Evolutionary conservation across 176 grass and related monocot genomes (phyloP).

Genomic region (Carex cristatella): DNA sequence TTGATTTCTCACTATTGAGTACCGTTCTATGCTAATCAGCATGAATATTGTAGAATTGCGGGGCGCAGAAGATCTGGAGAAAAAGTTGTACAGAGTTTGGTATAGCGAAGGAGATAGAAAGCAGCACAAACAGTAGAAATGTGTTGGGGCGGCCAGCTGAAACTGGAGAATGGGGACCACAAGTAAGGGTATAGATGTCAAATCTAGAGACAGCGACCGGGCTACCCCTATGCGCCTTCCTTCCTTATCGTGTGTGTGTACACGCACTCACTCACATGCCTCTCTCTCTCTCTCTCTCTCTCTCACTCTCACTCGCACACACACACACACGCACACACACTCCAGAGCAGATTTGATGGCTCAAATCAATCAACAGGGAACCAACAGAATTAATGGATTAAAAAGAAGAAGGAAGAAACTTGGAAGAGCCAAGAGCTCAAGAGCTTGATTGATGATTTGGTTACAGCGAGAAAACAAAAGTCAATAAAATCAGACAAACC

Average conservation of each 20-base stretch:
- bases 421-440: neutral
- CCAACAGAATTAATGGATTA: neutral
- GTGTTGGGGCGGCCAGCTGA: neutral
- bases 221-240: neutral
- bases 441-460: neutral
- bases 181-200: neutral
- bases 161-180: neutral
- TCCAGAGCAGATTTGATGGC: neutral
- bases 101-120: neutral
- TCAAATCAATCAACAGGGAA: neutral
- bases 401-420: neutral
- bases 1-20: too few relatives aligned
- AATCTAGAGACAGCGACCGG: neutral
- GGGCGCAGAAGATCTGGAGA: neutral
- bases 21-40: too few relatives aligned
- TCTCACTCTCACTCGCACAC: neutral
- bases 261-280: neutral
- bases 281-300: neutral
- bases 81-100: neutral
- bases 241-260: neutral
- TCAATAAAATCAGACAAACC: neutral
- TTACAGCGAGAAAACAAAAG: too few relatives aligned
- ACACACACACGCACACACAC: neutral
- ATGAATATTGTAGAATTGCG: too few relatives aligned
- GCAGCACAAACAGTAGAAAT: neutral